Evolutionary conservation across 2,329 filamentous ascomycete species (phyloP).

Genomic region (Xylaria sp.): DNA sequence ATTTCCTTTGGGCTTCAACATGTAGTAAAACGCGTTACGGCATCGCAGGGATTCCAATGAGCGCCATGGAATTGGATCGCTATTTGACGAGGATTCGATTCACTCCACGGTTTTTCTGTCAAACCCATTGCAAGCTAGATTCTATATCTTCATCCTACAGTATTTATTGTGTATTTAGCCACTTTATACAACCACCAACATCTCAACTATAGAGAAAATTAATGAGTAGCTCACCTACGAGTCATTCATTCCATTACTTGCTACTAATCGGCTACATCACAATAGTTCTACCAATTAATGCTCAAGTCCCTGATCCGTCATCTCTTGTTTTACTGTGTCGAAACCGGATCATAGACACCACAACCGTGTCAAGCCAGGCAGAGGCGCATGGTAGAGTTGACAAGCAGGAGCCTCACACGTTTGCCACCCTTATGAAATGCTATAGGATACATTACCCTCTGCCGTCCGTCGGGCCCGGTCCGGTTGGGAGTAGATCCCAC

Average conservation of each 20-base stretch:
- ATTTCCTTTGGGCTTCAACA: not conserved
- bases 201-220: not conserved
- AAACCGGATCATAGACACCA: not conserved
- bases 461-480: slow-evolving; percentile 1
- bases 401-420: not conserved
- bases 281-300: not conserved
- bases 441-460: not conserved
- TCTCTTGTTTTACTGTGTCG: not conserved
- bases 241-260: not conserved
- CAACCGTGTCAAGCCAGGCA: not conserved
- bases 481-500: slow-evolving; percentile 11
- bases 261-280: not conserved
- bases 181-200: not conserved
- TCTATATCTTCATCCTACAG: not conserved
- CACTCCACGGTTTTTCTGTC: too few species aligned
- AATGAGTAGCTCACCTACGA: not conserved
- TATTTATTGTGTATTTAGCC: not conserved
- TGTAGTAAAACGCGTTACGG: not conserved
- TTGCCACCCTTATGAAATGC: not conserved
- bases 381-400: not conserved
- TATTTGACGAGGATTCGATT: not conserved
- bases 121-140: too few species aligned
- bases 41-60: not conserved
- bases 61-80: not conserved
- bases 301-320: not conserved